phyloP scores from a whole-genome alignment of 345 rosid species.

The Microthlaspi erraticum region DNA sequence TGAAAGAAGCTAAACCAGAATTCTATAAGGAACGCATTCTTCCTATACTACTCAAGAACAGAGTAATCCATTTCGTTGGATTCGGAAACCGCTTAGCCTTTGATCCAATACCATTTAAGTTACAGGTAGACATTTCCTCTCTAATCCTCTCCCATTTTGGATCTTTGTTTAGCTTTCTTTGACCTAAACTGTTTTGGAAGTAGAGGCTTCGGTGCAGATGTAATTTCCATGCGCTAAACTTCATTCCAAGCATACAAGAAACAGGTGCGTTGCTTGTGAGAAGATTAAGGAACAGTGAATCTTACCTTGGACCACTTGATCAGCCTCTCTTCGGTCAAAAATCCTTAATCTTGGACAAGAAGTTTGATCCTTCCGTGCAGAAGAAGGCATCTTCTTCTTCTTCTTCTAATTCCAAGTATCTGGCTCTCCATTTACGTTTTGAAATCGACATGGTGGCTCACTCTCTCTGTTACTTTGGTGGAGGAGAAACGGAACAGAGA shows the following conservation, averaged over 20 bases:
- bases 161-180: neutral
- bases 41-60: conserved; percentile 69
- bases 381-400: conserved; percentile 39
- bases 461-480: conserved; percentile 90
- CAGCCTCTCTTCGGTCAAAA: conserved; percentile 67
- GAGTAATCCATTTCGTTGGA: conserved; percentile 86
- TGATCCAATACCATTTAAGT: conserved; percentile 80
- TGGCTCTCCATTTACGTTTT: conserved; percentile 87
- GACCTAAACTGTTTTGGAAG: conserved; percentile 34
- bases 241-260: conserved; percentile 81
- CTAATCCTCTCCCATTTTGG: neutral
- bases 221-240: conserved; percentile 82
- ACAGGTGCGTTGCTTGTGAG: conserved; percentile 73
- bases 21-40: conserved; percentile 76
- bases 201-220: conserved; percentile 99
- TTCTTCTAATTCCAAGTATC: conserved; percentile 73
- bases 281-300: conserved; percentile 57
- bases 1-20: conserved; percentile 81
- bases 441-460: conserved; percentile 99
- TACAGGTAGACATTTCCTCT: conserved; percentile 63
- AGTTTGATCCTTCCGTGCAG: conserved; percentile 18
- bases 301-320: conserved; percentile 65
- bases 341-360: conserved; percentile 43
- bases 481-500: conserved; percentile 77
- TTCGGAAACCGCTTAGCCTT: conserved; percentile 95